These are phyloP conservation scores for Colletotrichum camelliae DNA, from an alignment of 2,329 filamentous ascomycete genomes.

Conservation along the genomic window DNA sequence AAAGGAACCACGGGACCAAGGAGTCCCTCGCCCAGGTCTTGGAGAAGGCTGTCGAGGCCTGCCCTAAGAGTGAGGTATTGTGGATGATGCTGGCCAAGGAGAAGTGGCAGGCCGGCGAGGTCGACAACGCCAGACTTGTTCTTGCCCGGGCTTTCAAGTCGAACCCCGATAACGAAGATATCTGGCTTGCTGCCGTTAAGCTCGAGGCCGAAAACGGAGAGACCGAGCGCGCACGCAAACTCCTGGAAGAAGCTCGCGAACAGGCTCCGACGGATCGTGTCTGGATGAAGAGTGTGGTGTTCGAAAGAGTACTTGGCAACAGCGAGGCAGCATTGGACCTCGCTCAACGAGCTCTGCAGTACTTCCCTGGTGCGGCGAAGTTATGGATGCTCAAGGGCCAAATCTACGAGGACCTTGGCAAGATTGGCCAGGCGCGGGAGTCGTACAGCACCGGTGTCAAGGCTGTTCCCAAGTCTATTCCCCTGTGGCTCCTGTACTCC, in stretches of 20 bases:
- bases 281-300: conserved; percentile 95
- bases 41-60: conserved; percentile 92
- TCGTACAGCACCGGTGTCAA: conserved; percentile 89
- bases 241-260: conserved; percentile 82
- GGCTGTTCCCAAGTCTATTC: conserved; percentile 81
- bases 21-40: conserved; percentile 85
- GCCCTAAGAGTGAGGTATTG: conserved; percentile 86
- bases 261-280: conserved; percentile 95
- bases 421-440: conserved; percentile 84
- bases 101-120: conserved; percentile 87
- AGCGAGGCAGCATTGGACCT: conserved; percentile 84
- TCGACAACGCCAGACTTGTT: conserved; percentile 85
- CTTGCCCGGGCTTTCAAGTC: conserved; percentile 91
- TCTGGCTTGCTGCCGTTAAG: conserved; percentile 96
- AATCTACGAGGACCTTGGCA: conserved; percentile 86
- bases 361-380: conserved; percentile 86
- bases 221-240: conserved; percentile 78
- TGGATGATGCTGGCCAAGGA: conserved; percentile 98
- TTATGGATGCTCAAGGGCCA: conserved; percentile 99
- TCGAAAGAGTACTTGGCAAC: conserved; percentile 85
- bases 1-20: conserved; percentile 85
- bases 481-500: conserved; percentile 88
- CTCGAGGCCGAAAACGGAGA: conserved; percentile 91
- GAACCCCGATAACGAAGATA: conserved; percentile 96
- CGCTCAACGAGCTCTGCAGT: conserved; percentile 82